phyloP scores from a whole-genome alignment of 2,329 filamentous ascomycete species.

The Aspergillus sp. region DNA sequence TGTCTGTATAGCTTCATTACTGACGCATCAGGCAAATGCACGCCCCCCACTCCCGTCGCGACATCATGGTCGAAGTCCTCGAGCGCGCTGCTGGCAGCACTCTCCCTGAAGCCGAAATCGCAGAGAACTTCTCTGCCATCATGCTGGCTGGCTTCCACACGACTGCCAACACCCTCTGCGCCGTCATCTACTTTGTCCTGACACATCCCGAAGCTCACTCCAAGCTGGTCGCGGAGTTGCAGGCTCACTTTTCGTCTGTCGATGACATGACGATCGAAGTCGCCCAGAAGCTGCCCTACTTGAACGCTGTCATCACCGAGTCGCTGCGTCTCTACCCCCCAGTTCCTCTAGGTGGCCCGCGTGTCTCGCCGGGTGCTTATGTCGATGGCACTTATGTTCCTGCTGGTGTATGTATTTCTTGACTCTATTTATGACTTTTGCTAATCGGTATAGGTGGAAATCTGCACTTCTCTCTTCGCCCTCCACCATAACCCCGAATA shows the following conservation, averaged over 20 bases:
- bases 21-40: conserved; percentile 12
- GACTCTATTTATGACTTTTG: not conserved
- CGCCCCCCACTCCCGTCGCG: conserved; percentile 15
- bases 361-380: conserved; percentile 20
- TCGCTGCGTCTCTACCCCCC: conserved; percentile 27
- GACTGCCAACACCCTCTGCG: conserved; percentile 20
- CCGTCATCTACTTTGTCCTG: conserved; percentile 21
- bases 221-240: conserved; percentile 14
- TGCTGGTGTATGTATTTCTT: conserved; percentile 15
- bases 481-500: conserved; percentile 28
- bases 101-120: conserved; percentile 17
- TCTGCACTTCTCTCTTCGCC: conserved; percentile 25
- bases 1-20: not conserved
- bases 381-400: conserved; percentile 18
- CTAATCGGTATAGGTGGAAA: conserved; percentile 9
- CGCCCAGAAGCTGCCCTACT: conserved; percentile 17
- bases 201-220: conserved; percentile 16
- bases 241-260: conserved; percentile 8
- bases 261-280: conserved; percentile 15
- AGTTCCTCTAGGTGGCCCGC: conserved; percentile 21
- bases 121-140: conserved; percentile 23
- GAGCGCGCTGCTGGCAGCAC: conserved; percentile 12
- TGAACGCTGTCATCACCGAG: conserved; percentile 27
- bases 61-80: conserved; percentile 23
- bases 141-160: conserved; percentile 24